Evolutionary conservation across 1,139 yeast species (phyloP).

Genomic region (Scheffersomyces segobiensis): DNA sequence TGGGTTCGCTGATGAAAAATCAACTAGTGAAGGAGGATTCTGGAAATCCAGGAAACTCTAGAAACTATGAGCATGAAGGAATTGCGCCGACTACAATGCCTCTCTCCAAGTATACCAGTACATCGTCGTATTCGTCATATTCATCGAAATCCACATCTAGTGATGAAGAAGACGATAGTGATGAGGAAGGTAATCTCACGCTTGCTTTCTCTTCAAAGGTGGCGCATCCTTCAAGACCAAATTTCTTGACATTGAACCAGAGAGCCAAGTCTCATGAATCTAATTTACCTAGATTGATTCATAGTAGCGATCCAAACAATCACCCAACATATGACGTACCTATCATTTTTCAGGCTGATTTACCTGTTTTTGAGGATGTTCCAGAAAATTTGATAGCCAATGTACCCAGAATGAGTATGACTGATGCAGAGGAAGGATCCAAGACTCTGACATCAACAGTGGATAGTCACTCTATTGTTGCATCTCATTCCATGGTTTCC

Average conservation of each 20-base stretch:
- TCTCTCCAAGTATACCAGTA: conserved; percentile 2
- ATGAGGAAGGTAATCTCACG: conserved; percentile 52
- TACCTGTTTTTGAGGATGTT: conserved; percentile 44
- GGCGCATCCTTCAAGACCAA: conserved; percentile 36
- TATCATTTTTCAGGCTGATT: conserved; percentile 27
- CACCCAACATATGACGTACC: conserved; percentile 23
- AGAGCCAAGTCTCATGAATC: conserved; percentile 50
- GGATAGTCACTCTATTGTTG: conserved; percentile 3
- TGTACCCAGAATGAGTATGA: conserved; percentile 20
- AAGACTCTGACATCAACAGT: background rate
- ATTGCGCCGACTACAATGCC: conserved; percentile 15
- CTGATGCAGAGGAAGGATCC: conserved; percentile 9
- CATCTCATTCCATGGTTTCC: conserved; percentile 12
- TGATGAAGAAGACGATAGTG: conserved; percentile 25
- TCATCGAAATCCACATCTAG: conserved; percentile 13
- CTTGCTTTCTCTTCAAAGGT: conserved; percentile 51
- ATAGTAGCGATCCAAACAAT: conserved; percentile 9
- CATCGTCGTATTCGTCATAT: conserved; percentile 13
- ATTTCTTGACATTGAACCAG: conserved; percentile 32
- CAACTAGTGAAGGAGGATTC: conserved; percentile 11
- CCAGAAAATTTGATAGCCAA: conserved; percentile 37
- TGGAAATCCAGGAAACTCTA: background rate
- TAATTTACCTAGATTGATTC: conserved; percentile 30
- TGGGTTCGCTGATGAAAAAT: conserved; percentile 38
- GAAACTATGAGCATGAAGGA: conserved; percentile 8